Evolutionary conservation across 352 stramenopile genomes (phyloP).

Genomic region (Phytopythium kandeliae): DNA sequence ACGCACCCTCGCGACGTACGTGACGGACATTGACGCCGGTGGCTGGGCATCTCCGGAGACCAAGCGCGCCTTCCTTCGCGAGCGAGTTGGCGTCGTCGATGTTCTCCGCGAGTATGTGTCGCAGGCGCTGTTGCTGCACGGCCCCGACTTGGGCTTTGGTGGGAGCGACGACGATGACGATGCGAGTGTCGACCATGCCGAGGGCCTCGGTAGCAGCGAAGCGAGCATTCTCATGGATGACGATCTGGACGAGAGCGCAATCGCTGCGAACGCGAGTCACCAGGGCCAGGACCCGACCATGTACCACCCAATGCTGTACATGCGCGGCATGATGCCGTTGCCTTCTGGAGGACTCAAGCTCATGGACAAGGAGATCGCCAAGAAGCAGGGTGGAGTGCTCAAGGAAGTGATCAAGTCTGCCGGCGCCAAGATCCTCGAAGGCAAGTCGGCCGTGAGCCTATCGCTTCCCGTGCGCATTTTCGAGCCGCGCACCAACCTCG

Average conservation of each 20-base stretch:
- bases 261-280: conserved; percentile 2
- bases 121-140: conserved; percentile 44
- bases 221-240: conserved; percentile 7
- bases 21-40: conserved; percentile 61
- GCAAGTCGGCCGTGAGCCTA: conserved; percentile 73
- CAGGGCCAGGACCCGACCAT: conserved; percentile 17
- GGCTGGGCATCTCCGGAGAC: conserved; percentile 45
- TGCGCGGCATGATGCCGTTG: conserved; percentile 73
- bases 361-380: conserved; percentile 80
- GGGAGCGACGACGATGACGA: conserved; percentile 27
- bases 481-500: conserved; percentile 75
- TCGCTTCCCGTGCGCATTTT: conserved; percentile 85
- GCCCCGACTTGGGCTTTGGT: conserved; percentile 39
- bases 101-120: conserved; percentile 61
- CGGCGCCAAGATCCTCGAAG: conserved; percentile 59
- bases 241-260: conserved; percentile 2
- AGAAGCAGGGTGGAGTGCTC: conserved; percentile 80
- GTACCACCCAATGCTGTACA: conserved; percentile 78
- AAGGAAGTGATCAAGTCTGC: conserved; percentile 83
- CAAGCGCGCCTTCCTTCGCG: conserved; percentile 41
- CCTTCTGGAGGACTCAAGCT: conserved; percentile 72
- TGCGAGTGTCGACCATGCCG: conserved; percentile 28
- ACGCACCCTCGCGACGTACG: conserved; percentile 62
- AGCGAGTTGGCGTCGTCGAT: conserved; percentile 54
- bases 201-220: conserved; percentile 26